A percentile compares a stretch with the other conserved stretches of the same genome.
phyloP scores from a whole-genome alignment of 495 filamentous ascomycete genomes.

The Aspergillus biplanus region DNA sequence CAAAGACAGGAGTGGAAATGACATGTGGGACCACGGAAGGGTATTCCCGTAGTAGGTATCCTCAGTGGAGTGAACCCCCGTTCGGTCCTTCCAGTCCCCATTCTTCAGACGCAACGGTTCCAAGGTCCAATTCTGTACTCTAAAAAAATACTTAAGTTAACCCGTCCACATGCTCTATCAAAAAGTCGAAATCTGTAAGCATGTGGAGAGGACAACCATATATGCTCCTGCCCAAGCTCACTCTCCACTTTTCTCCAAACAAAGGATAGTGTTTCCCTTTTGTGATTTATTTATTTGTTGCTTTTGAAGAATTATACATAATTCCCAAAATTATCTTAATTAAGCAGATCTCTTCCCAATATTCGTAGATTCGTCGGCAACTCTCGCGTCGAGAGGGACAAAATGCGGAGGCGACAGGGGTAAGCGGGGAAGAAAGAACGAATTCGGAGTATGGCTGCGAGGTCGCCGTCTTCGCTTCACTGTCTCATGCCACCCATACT shows the following conservation, averaged over 20 bases:
- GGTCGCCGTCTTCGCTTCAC: neutral
- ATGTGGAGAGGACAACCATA: neutral
- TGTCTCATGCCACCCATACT: neutral
- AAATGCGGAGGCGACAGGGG: constrained; percentile 28
- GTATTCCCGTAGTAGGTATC: constrained; percentile 15
- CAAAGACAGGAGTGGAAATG: constrained; percentile 7
- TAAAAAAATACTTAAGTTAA: neutral
- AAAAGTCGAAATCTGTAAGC: neutral
- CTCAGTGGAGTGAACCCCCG: constrained; percentile 7
- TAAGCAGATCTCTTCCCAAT: neutral
- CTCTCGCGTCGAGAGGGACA: constrained; percentile 17
- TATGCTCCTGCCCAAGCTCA: constrained; percentile 3
- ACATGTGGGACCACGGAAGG: constrained; percentile 24
- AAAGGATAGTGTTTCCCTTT: neutral
- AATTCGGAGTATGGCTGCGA: neutral
- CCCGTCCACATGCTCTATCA: neutral
- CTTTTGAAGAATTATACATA: neutral
- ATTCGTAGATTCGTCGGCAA: neutral
- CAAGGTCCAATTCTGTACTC: neutral
- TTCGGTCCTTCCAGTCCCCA: neutral
- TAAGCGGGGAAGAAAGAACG: constrained; percentile 1
- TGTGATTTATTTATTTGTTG: neutral
- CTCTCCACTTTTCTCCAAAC: neutral
- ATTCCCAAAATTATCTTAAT: neutral
- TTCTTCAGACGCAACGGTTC: neutral